These are phyloP conservation scores for Penicillium sp. DNA, from an alignment of 2,329 filamentous ascomycete species.

Conservation along the genomic window DNA sequence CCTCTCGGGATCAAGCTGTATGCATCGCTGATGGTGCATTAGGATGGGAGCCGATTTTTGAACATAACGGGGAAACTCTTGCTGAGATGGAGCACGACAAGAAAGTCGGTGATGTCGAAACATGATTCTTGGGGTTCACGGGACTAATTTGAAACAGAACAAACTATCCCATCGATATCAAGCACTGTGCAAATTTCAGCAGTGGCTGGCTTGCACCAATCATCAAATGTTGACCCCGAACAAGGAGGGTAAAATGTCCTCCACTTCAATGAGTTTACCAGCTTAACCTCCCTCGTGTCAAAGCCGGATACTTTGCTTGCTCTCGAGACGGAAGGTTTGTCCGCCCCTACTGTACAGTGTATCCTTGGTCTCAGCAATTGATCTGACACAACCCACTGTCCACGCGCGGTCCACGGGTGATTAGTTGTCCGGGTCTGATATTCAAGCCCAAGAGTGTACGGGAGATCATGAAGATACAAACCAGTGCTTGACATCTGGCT, in stretches of 20 bases:
- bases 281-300: not conserved
- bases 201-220: constrained; percentile 12
- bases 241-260: not conserved
- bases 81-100: constrained; percentile 85
- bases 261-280: too few species aligned
- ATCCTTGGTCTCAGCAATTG: not conserved
- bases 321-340: constrained; percentile 19
- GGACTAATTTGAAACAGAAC: constrained; percentile 14
- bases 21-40: not conserved
- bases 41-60: constrained; percentile 92
- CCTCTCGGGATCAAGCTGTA: not conserved
- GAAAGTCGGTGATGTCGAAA: constrained; percentile 18
- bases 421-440: too few species aligned
- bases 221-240: not conserved
- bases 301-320: constrained; percentile 4
- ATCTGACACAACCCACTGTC: not conserved
- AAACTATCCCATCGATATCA: constrained; percentile 19
- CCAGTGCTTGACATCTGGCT: too few species aligned
- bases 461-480: too few species aligned
- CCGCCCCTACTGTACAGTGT: constrained; percentile 9
- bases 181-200: constrained; percentile 14
- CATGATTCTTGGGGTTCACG: not conserved
- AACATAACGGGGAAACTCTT: constrained; percentile 80
- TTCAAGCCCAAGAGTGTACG: too few species aligned
- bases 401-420: too few species aligned